These are phyloP conservation scores for Fusarium protoensiforme DNA, from an alignment of 2,329 filamentous ascomycete genomes.

Conservation along the genomic window DNA sequence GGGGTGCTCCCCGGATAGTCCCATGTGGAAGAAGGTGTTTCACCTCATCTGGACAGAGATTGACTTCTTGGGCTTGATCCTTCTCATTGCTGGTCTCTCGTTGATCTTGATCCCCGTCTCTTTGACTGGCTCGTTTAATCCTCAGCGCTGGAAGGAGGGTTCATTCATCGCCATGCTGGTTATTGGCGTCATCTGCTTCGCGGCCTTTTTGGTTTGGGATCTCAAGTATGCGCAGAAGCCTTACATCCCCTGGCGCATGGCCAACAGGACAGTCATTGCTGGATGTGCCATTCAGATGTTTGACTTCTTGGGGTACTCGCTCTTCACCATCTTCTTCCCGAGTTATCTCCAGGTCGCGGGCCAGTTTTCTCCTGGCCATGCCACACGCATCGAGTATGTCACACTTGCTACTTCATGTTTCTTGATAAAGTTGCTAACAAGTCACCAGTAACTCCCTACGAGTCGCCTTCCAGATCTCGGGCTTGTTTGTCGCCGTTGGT, in stretches of 20 bases:
- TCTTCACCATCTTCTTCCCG: slow-evolving; percentile 50
- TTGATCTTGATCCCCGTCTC: background rate
- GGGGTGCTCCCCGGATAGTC: background rate
- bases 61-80: background rate
- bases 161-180: background rate
- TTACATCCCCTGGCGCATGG: slow-evolving; percentile 51
- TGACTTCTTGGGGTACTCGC: slow-evolving; percentile 36
- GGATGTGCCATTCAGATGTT: slow-evolving; percentile 49
- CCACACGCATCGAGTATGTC: slow-evolving; percentile 48
- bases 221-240: slow-evolving; percentile 49
- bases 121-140: background rate
- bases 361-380: slow-evolving; percentile 45
- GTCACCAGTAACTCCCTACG: background rate
- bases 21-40: background rate
- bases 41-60: background rate
- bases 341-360: slow-evolving; percentile 52
- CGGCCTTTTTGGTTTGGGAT: slow-evolving; percentile 49
- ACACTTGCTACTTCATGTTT: background rate
- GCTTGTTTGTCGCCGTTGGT: background rate
- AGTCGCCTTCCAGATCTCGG: background rate
- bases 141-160: background rate
- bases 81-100: background rate
- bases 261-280: slow-evolving; percentile 49
- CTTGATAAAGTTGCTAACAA: background rate
- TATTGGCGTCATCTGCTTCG: slow-evolving; percentile 40